These are phyloP conservation scores for Erodium maritimum DNA, from an alignment of 345 rosid species.

Conservation along the genomic window DNA sequence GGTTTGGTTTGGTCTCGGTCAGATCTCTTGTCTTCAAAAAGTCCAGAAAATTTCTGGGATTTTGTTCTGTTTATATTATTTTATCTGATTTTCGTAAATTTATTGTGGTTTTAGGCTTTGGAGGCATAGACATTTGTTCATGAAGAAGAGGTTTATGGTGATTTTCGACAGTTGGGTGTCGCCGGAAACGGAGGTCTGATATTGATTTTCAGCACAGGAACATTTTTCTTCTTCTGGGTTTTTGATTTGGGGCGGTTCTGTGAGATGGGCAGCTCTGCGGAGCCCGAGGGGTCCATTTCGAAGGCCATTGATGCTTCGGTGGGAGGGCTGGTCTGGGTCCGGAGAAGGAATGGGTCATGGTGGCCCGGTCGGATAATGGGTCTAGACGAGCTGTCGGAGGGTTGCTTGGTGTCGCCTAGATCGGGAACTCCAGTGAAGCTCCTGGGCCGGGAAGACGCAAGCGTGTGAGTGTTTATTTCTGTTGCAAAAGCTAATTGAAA, in stretches of 20 bases:
- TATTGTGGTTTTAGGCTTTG: no score
- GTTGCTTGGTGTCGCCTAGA: conserved; percentile 67
- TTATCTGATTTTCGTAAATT: no score
- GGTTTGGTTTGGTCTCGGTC: no score
- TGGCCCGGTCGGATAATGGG: conserved; percentile 94
- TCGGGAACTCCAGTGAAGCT: conserved; percentile 93
- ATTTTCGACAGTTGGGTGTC: conserved; percentile 14
- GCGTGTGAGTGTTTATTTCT: conserved; percentile 67
- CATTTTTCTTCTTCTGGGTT: no score
- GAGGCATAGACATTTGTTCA: conserved; percentile 10
- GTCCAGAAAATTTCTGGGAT: no score
- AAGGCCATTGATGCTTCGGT: conserved; percentile 68
- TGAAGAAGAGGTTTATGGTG: conserved; percentile 14
- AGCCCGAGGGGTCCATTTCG: conserved; percentile 37
- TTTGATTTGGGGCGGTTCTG: conserved; percentile 14
- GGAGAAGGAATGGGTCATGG: conserved; percentile 96
- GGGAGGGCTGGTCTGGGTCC: conserved; percentile 95
- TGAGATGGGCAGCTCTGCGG: conserved; percentile 56
- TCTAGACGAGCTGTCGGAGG: conserved; percentile 58
- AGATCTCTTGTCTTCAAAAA: no score
- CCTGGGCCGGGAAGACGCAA: conserved; percentile 91
- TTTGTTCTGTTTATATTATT: no score
- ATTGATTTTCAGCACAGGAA: conserved; percentile 16
- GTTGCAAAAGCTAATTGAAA: neutral
- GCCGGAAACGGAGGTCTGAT: conserved; percentile 6